Conservation (phyloP, 2,329 filamentous ascomycete genomes). For the Botryotinia narcissicola region DNA sequence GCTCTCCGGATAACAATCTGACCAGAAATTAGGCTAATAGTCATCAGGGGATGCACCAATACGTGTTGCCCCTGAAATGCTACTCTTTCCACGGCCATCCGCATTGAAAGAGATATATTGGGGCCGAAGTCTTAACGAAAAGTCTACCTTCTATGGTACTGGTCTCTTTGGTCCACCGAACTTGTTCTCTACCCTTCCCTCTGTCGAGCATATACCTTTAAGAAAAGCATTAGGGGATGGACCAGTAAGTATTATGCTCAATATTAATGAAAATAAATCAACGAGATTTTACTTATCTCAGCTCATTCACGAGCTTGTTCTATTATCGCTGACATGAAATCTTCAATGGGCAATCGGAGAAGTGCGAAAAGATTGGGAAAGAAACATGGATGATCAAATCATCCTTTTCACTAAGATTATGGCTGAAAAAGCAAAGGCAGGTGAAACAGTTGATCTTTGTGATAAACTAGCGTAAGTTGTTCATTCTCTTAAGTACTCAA, state of each 20-base stretch:
- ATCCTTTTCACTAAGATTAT: constrained; percentile 2
- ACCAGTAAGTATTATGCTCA: neutral
- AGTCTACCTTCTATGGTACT: constrained; percentile 39
- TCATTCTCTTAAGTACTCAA: neutral
- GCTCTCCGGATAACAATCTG: rapidly evolving
- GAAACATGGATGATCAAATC: neutral
- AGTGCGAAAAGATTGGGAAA: neutral
- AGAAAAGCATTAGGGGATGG: constrained; percentile 3
- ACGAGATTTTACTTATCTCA: neutral
- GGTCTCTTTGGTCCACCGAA: constrained; percentile 41
- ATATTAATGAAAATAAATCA: neutral
- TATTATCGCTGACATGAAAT: neutral
- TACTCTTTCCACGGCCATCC: constrained; percentile 41
- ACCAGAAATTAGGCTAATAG: neutral
- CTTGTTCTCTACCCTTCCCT: constrained; percentile 24
- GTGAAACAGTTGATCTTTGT: neutral
- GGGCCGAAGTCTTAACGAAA: constrained; percentile 41
- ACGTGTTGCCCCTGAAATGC: constrained; percentile 37
- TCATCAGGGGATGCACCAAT: constrained; percentile 30
- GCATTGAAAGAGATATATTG: constrained; percentile 44
- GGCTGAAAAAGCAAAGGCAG: neutral
- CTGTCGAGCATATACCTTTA: neutral
- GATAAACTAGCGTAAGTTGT: constrained; percentile 11
- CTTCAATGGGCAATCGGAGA: constrained; percentile 7
- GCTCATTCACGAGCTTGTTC: too few relatives aligned